phyloP scores from a whole-genome alignment of 441 rosid genomes.

The Croton laevigatus region DNA sequence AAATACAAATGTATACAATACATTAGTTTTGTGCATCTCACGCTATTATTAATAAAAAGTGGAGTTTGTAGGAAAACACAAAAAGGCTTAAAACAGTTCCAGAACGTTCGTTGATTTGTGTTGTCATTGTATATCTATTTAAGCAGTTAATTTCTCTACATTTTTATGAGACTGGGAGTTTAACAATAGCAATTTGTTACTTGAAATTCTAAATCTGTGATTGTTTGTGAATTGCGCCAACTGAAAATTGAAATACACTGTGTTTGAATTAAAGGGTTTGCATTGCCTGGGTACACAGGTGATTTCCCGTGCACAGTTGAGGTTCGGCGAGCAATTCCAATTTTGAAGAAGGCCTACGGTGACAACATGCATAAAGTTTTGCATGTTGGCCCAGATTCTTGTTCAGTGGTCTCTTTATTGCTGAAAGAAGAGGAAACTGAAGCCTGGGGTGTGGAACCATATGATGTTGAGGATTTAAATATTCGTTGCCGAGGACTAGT shows the following conservation, averaged over 20 bases:
- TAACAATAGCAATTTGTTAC: background rate
- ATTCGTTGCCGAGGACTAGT: conserved; percentile 48
- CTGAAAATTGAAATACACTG: background rate
- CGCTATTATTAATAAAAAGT: background rate
- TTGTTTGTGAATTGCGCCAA: conserved; percentile 1
- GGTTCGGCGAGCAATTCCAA: conserved; percentile 42
- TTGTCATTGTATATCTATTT: background rate
- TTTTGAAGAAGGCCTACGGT: conserved; percentile 60
- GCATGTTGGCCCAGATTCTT: conserved; percentile 65
- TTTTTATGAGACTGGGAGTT: no score
- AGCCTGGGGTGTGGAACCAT: conserved; percentile 73
- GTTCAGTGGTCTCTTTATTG: conserved; percentile 53
- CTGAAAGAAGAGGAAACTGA: conserved; percentile 53
- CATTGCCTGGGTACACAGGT: conserved; percentile 10
- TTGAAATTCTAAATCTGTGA: background rate
- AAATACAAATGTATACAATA: no score
- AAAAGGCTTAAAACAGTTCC: background rate
- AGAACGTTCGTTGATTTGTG: background rate
- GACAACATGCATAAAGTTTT: conserved; percentile 57
- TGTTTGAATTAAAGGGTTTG: background rate
- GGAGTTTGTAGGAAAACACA: background rate
- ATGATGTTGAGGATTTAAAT: conserved; percentile 60
- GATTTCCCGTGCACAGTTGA: conserved; percentile 49
- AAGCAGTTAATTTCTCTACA: no score
- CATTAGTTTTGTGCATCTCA: background rate